phyloP scores from a whole-genome alignment of 2,329 filamentous ascomycete species.

The Pseudogymnoascus sp. region DNA sequence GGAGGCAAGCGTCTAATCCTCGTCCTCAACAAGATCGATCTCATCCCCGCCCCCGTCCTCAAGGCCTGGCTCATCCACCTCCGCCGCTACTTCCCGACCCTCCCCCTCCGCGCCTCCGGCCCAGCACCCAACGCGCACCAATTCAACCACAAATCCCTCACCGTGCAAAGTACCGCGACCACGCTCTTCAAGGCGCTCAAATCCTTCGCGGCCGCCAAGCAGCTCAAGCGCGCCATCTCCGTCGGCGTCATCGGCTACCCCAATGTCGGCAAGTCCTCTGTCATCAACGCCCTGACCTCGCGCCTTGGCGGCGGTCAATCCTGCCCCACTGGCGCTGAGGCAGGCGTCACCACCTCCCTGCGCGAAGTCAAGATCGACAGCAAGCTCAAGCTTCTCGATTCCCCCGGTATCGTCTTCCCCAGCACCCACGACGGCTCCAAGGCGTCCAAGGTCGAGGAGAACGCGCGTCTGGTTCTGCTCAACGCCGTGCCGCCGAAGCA shows the following conservation, averaged over 20 bases:
- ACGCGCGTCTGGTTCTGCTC: constrained; percentile 77
- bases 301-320: constrained; percentile 63
- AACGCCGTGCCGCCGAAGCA: constrained; percentile 91
- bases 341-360: constrained; percentile 82
- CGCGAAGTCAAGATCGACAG: constrained; percentile 89
- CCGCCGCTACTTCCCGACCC: constrained; percentile 81
- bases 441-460: constrained; percentile 55
- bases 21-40: constrained; percentile 91
- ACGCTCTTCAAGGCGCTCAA: constrained; percentile 85
- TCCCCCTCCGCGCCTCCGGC: constrained; percentile 78
- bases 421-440: constrained; percentile 52
- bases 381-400: constrained; percentile 89
- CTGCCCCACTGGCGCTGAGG: constrained; percentile 84
- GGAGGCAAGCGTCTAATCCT: constrained; percentile 84
- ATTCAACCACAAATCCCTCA: constrained; percentile 87
- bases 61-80: constrained; percentile 80
- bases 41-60: constrained; percentile 73
- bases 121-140: constrained; percentile 78
- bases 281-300: constrained; percentile 85
- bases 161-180: constrained; percentile 75
- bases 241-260: constrained; percentile 94
- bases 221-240: constrained; percentile 81
- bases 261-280: constrained; percentile 92
- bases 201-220: constrained; percentile 72
- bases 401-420: constrained; percentile 90